A percentile compares a stretch with the other conserved stretches of the same genome.
phyloP scores from a whole-genome alignment of 495 filamentous ascomycete genomes.

The Neurospora discreta region DNA sequence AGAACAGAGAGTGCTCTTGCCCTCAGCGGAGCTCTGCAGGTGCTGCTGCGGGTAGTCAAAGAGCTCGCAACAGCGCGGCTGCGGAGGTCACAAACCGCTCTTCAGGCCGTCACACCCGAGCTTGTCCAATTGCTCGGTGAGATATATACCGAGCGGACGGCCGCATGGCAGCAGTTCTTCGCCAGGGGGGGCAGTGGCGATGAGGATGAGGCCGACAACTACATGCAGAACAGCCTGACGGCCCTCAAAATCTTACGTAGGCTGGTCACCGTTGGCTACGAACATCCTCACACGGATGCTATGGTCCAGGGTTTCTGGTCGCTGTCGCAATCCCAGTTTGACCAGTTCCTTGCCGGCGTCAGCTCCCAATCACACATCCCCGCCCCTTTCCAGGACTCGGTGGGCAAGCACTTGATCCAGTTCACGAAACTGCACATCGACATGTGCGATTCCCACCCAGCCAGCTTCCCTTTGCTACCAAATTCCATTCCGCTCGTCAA shows the following conservation, averaged over 20 bases:
- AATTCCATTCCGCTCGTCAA: slow-evolving; percentile 62
- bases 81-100: slow-evolving; percentile 51
- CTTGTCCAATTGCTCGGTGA: slow-evolving; percentile 63
- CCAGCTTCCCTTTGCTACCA: slow-evolving; percentile 70
- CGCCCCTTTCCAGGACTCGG: slow-evolving; percentile 31
- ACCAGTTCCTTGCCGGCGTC: slow-evolving; percentile 48
- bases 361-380: slow-evolving; percentile 38
- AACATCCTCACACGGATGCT: slow-evolving; percentile 64
- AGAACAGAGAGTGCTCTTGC: slow-evolving; percentile 36
- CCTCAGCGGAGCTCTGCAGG: slow-evolving; percentile 60
- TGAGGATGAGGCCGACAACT: slow-evolving; percentile 45
- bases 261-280: slow-evolving; percentile 70
- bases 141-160: slow-evolving; percentile 65
- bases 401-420: slow-evolving; percentile 82
- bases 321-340: slow-evolving; percentile 58
- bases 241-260: slow-evolving; percentile 71
- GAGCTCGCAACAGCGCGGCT: slow-evolving; percentile 74
- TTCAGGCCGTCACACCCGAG: slow-evolving; percentile 69
- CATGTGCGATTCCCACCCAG: slow-evolving; percentile 64
- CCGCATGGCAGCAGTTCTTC: slow-evolving; percentile 57
- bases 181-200: slow-evolving; percentile 30
- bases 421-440: slow-evolving; percentile 84
- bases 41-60: slow-evolving; percentile 78
- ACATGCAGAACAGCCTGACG: slow-evolving; percentile 63
- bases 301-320: slow-evolving; percentile 71